phyloP scores from a whole-genome alignment of 2,329 filamentous ascomycete species.

The Aureobasidium leucospermi region DNA sequence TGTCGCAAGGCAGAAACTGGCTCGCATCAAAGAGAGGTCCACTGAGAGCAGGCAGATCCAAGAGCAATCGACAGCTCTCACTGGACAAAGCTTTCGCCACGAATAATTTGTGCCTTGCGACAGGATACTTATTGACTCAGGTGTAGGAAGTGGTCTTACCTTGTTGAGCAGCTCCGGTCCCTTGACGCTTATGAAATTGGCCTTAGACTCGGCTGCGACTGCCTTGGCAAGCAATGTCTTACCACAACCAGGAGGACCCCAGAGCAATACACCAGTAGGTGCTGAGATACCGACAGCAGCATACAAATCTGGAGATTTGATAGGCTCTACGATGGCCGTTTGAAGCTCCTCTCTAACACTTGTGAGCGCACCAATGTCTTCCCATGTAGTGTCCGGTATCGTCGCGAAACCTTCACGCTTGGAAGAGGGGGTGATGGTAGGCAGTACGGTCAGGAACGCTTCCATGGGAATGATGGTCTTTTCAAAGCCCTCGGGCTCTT shows the following conservation, averaged over 20 bases:
- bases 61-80: no score
- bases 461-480: slow-evolving; percentile 53
- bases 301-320: slow-evolving; percentile 73
- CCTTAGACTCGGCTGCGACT: slow-evolving; percentile 88
- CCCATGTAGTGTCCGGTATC: slow-evolving; percentile 88
- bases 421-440: slow-evolving; percentile 69
- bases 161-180: slow-evolving; percentile 95
- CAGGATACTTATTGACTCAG: background rate
- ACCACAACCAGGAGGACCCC: slow-evolving; percentile 93
- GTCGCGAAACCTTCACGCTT: slow-evolving; percentile 93
- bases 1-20: background rate
- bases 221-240: slow-evolving; percentile 96
- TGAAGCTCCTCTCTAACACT: slow-evolving; percentile 74
- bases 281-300: slow-evolving; percentile 68
- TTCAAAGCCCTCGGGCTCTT: slow-evolving; percentile 47
- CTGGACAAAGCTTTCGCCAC: no score
- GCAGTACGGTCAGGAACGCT: slow-evolving; percentile 68
- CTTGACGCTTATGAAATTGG: slow-evolving; percentile 97
- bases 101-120: background rate
- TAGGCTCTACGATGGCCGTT: slow-evolving; percentile 82
- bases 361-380: slow-evolving; percentile 78
- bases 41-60: no score
- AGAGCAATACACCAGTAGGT: slow-evolving; percentile 83
- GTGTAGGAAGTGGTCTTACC: background rate
- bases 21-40: no score